A percentile compares a stretch with the other conserved stretches of the same genome.
Evolutionary conservation across 768 basidiomycete genomes (phyloP).

Genomic region (Cystofilobasidium bisporidii): DNA sequence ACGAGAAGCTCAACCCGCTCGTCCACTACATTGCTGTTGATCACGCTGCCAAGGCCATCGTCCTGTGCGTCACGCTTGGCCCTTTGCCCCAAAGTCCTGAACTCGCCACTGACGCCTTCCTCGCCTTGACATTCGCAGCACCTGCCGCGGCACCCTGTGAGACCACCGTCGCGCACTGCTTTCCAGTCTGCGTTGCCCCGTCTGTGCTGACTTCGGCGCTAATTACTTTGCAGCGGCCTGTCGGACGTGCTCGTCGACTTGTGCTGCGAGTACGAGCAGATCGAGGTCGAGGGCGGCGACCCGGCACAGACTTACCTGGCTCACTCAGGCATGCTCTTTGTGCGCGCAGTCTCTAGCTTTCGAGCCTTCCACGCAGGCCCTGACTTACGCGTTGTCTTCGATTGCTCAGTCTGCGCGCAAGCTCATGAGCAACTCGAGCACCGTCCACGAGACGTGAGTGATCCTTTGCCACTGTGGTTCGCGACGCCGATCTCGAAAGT

Average conservation of each 20-base stretch:
- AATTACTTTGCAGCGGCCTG: slow-evolving; percentile 31
- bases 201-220: background rate
- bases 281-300: slow-evolving; percentile 35
- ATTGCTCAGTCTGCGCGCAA: slow-evolving; percentile 32
- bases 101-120: background rate
- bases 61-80: slow-evolving; percentile 29
- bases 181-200: background rate
- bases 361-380: too few species aligned
- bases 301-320: slow-evolving; percentile 37
- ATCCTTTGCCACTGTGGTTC: background rate
- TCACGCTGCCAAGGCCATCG: slow-evolving; percentile 37
- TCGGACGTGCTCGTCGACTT: slow-evolving; percentile 43
- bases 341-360: background rate
- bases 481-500: background rate
- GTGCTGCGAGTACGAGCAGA: slow-evolving; percentile 39
- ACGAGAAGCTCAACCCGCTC: slow-evolving; percentile 35
- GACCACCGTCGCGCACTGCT: background rate
- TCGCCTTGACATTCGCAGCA: slow-evolving; percentile 27
- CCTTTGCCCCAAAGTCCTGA: too few species aligned
- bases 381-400: too few species aligned
- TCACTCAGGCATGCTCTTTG: slow-evolving; percentile 39
- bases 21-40: slow-evolving; percentile 41
- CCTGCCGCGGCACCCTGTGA: slow-evolving; percentile 38
- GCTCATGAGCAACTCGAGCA: slow-evolving; percentile 35
- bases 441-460: slow-evolving; percentile 37